These are phyloP conservation scores for Suhomyces kilbournensis DNA, from an alignment of 805 yeast species.

Conservation along the genomic window DNA sequence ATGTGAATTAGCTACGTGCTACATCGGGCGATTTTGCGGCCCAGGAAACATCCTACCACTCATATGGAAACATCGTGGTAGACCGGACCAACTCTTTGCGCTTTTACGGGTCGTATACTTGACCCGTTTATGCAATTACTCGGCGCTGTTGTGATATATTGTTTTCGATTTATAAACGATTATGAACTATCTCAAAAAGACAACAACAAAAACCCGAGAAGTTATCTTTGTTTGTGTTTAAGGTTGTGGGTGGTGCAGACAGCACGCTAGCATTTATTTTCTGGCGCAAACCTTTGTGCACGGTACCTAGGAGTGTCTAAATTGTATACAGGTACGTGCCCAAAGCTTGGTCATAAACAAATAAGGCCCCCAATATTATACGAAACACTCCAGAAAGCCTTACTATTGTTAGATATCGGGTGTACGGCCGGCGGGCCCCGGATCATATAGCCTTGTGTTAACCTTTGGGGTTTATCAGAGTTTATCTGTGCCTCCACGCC, in stretches of 20 bases:
- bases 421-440: not conserved
- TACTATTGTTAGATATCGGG: not conserved
- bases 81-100: no score
- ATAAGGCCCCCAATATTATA: not conserved
- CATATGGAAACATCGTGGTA: no score
- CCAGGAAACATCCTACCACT: no score
- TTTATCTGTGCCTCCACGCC: not conserved
- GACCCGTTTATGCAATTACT: not conserved
- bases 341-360: not conserved
- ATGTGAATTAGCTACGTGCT: no score
- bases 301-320: not conserved
- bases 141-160: not conserved
- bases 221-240: not conserved
- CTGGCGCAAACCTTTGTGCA: not conserved
- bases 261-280: not conserved
- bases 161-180: not conserved
- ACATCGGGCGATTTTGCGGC: no score
- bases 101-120: not conserved
- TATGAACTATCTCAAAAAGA: not conserved
- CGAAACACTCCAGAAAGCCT: conserved; percentile 1
- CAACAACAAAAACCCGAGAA: not conserved
- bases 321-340: not conserved
- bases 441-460: not conserved
- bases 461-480: not conserved
- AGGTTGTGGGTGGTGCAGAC: not conserved